A percentile compares a stretch with the other conserved stretches of the same genome.
These are phyloP conservation scores for Rutstroemia sp. DNA, from an alignment of 2,329 filamentous ascomycete genomes.

Conservation along the genomic window DNA sequence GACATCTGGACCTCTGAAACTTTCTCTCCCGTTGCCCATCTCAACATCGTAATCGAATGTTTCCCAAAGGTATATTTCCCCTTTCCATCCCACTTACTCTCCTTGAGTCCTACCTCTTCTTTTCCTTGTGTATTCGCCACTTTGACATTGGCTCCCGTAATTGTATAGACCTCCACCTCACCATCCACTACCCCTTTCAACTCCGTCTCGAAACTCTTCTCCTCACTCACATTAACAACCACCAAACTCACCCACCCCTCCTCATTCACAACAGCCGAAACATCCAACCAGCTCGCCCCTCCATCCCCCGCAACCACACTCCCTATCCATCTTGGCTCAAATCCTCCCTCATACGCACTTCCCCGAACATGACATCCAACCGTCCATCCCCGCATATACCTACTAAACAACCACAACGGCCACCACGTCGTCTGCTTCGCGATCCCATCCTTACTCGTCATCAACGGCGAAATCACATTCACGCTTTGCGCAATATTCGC, in stretches of 20 bases:
- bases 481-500: slow-evolving; percentile 60
- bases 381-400: slow-evolving; percentile 66
- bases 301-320: slow-evolving; percentile 48
- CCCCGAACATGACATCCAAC: slow-evolving; percentile 58
- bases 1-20: slow-evolving; percentile 20
- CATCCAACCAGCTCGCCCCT: slow-evolving; percentile 60
- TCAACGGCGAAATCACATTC: slow-evolving; percentile 60
- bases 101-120: slow-evolving; percentile 53
- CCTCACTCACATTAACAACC: slow-evolving; percentile 65
- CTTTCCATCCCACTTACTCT: slow-evolving; percentile 56
- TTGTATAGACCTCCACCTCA: slow-evolving; percentile 52
- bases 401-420: slow-evolving; percentile 53
- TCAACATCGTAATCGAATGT: slow-evolving; percentile 62
- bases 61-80: slow-evolving; percentile 59
- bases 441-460: slow-evolving; percentile 51
- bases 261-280: slow-evolving; percentile 50
- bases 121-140: slow-evolving; percentile 56
- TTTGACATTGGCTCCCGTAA: slow-evolving; percentile 49
- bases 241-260: slow-evolving; percentile 57
- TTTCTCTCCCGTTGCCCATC: slow-evolving; percentile 34
- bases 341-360: slow-evolving; percentile 58
- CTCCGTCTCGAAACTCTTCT: slow-evolving; percentile 49
- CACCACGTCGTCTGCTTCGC: slow-evolving; percentile 60
- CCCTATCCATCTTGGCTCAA: slow-evolving; percentile 57
- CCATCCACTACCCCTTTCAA: slow-evolving; percentile 46